Conservation (phyloP, 2,329 filamentous ascomycete genomes). For the Acrocalymma vagum region DNA sequence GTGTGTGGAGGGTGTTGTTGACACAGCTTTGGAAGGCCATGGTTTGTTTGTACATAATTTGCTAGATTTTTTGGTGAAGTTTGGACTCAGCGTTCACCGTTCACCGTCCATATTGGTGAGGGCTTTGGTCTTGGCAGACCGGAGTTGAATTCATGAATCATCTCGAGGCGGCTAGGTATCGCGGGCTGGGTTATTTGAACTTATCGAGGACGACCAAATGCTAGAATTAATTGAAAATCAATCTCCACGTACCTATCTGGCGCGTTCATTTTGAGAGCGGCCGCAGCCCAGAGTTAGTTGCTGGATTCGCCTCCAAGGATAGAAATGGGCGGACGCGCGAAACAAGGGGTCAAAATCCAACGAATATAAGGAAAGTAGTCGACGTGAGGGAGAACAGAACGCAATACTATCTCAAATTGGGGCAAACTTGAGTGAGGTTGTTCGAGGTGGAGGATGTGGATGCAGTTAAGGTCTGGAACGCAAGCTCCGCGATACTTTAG, state of each 20-base stretch:
- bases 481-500: too few species aligned
- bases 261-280: conserved; percentile 44
- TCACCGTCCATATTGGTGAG: neutral
- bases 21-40: too few species aligned
- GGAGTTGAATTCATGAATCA: conserved; percentile 8
- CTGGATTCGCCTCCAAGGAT: conserved; percentile 1
- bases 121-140: conserved; percentile 3
- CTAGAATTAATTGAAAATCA: conserved; percentile 4
- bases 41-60: neutral
- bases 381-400: too few species aligned
- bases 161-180: conserved; percentile 8
- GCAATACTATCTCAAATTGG: too few species aligned
- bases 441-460: too few species aligned
- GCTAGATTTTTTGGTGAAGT: neutral
- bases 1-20: neutral
- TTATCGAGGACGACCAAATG: conserved; percentile 7
- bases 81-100: conserved; percentile 1
- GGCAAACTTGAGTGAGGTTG: too few species aligned
- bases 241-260: conserved; percentile 43
- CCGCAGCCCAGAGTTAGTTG: too few species aligned
- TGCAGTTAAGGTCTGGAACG: too few species aligned
- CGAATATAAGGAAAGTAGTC: too few species aligned
- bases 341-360: too few species aligned
- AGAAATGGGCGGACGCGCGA: conserved; percentile 3
- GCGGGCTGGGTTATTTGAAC: conserved; percentile 7